Evolutionary conservation across 2,329 filamentous ascomycete species (phyloP), one percentile per base, ranked within the genome.

Genomic region (Tricladium varicosporioides): DNA sequence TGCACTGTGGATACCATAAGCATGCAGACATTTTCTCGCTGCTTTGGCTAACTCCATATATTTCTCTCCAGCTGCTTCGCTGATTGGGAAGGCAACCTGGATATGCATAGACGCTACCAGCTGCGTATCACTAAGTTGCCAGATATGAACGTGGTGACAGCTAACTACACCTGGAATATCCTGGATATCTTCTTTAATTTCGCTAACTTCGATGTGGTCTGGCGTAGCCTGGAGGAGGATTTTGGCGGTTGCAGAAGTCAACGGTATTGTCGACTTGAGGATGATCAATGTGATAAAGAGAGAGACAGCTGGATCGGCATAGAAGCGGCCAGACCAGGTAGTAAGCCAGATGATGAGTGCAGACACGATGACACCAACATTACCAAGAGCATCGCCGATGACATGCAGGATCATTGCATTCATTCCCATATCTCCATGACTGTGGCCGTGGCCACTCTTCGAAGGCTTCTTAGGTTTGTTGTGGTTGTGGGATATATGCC

Each of bases 111-210:
- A 94, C 11, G 94, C 93, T 40, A 99, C 88, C 33, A 96, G 80
- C 77, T 97, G 96, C 52, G 92, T 94, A 70, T 97, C 93, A 14
- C 89, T 96, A 33, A 99, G 82, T 73, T 97, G 93, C 94, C 94
- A 99, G 60, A 99, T 92, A 71, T 99, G 94, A 18, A 99, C 81
- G 72, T 99, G 93, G 74, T 99, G 94, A 69, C 92, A 96, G 71
- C 89, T 91, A 60, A 94, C 79, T 48, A 99, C 89, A 44, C 92
- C 92, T 0, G 89, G 88, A 5, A 99, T 84, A 14, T 83, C 77
- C 69, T 92, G 84, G 53, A 99, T 96, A 71, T 99, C 94, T 63
- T 93, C 87, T 64, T 91, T 89, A 73, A 99, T 93, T 58, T 97
- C 90, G 63, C 92, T 88, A 56, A 97, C 84, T 65, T 87, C 87